A percentile compares a stretch with the other conserved stretches of the same genome.
These are phyloP conservation scores for Cercospora berteroae DNA, from an alignment of 2,329 filamentous ascomycete genomes.

Conservation along the genomic window DNA sequence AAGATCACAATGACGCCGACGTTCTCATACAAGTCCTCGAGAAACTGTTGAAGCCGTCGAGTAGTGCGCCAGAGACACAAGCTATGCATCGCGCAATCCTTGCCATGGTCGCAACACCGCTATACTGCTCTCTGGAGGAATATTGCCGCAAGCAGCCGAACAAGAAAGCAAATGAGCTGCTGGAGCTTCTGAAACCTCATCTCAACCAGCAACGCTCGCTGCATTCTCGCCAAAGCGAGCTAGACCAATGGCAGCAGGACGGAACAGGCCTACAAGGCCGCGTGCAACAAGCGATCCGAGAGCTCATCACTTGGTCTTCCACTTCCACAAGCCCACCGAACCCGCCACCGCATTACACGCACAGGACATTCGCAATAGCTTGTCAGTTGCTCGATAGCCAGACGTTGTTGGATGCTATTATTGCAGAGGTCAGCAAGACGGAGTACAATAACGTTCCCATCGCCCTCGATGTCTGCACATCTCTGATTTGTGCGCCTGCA, in stretches of 20 bases:
- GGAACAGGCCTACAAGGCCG: slow-evolving; percentile 33
- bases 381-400: slow-evolving; percentile 62
- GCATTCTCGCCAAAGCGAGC: slow-evolving; percentile 62
- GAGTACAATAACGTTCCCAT: slow-evolving; percentile 59
- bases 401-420: slow-evolving; percentile 58
- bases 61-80: slow-evolving; percentile 69
- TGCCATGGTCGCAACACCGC: slow-evolving; percentile 66
- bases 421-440: slow-evolving; percentile 65
- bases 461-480: slow-evolving; percentile 67
- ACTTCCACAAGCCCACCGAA: slow-evolving; percentile 44
- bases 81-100: slow-evolving; percentile 70
- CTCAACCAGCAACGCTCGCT: slow-evolving; percentile 60
- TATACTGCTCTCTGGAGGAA: slow-evolving; percentile 65
- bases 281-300: slow-evolving; percentile 61
- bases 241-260: slow-evolving; percentile 60
- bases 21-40: slow-evolving; percentile 70
- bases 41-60: slow-evolving; percentile 67
- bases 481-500: slow-evolving; percentile 66
- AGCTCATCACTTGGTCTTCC: slow-evolving; percentile 64
- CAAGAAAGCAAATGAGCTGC: slow-evolving; percentile 65
- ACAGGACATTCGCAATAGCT: slow-evolving; percentile 65
- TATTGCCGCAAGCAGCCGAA: slow-evolving; percentile 67
- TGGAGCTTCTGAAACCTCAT: slow-evolving; percentile 62
- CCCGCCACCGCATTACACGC: slow-evolving; percentile 65
- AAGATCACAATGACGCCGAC: slow-evolving; percentile 62